A percentile compares a stretch with the other conserved stretches of the same genome.
Conservation (phyloP, 75 land plant species). For the Isoetes taiwanensis region DNA sequence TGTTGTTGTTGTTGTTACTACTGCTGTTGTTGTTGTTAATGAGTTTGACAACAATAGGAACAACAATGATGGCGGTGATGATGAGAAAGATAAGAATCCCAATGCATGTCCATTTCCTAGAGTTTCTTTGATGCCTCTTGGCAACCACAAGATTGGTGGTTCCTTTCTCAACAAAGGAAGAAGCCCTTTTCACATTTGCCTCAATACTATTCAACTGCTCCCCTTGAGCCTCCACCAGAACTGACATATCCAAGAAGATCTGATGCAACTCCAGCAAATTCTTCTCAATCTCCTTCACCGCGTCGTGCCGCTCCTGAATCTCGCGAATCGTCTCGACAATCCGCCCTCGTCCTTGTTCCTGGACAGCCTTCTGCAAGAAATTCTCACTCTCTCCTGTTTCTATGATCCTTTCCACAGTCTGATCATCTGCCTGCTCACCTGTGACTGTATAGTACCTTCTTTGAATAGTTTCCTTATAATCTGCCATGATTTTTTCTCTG, state of each 20-base stretch:
- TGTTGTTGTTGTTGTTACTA: no score
- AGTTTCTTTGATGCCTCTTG: constrained; percentile 2
- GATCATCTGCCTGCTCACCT: constrained; percentile 11
- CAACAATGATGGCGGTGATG: background rate
- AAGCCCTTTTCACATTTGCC: background rate
- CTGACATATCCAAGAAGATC: background rate
- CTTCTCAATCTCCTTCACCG: constrained; percentile 6
- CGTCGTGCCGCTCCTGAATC: constrained; percentile 6
- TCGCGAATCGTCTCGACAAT: background rate
- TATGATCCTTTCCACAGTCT: constrained; percentile 15
- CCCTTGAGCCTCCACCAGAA: constrained; percentile 3
- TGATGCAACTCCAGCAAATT: constrained; percentile 1
- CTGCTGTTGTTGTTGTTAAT: background rate
- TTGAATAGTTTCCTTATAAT: background rate
- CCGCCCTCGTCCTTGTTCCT: background rate
- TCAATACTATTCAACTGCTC: background rate
- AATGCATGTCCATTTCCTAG: background rate
- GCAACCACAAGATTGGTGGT: background rate
- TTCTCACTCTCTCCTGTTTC: constrained; percentile 23
- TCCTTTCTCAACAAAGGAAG: background rate
- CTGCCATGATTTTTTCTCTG: background rate
- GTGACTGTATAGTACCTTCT: background rate
- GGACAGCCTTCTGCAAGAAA: constrained; percentile 3
- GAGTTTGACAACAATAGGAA: background rate
- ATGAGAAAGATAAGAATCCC: background rate